A percentile compares a stretch with the other conserved stretches of the same genome.
Evolutionary conservation across 2,329 filamentous ascomycete species (phyloP).

Genomic region (Stagonosporopsis tanaceti): DNA sequence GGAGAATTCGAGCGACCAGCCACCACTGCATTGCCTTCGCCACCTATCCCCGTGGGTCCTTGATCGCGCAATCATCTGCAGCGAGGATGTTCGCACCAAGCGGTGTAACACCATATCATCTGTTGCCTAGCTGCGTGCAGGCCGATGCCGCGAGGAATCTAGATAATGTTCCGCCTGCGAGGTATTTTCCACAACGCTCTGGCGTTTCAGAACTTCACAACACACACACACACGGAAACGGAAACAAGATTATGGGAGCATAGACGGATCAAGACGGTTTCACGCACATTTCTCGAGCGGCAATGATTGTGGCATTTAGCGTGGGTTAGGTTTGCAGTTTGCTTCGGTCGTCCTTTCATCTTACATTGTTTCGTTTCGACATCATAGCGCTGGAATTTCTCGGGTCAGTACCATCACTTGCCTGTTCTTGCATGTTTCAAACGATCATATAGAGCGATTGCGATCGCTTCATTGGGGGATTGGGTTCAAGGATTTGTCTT

Average conservation of each 20-base stretch:
- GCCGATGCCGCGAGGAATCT: slow-evolving; percentile 41
- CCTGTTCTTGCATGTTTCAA: slow-evolving; percentile 32
- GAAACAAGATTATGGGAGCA: slow-evolving; percentile 30
- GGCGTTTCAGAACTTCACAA: slow-evolving; percentile 14
- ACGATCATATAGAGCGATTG: slow-evolving; percentile 31
- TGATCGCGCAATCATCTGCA: slow-evolving; percentile 9
- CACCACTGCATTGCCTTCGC: slow-evolving; percentile 28
- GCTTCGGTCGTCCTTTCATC: slow-evolving; percentile 30
- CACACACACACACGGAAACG: slow-evolving; percentile 28
- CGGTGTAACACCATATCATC: slow-evolving; percentile 2
- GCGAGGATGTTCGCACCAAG: neutral
- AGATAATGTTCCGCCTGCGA: slow-evolving; percentile 13
- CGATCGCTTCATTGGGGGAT: slow-evolving; percentile 31
- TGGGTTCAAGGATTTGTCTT: slow-evolving; percentile 5
- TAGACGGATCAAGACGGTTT: slow-evolving; percentile 22
- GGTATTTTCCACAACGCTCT: slow-evolving; percentile 5
- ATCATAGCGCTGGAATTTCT: slow-evolving; percentile 40
- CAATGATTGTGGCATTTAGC: slow-evolving; percentile 52
- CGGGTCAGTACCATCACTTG: slow-evolving; percentile 29
- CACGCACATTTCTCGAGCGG: slow-evolving; percentile 31
- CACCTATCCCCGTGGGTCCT: slow-evolving; percentile 27
- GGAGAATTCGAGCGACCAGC: slow-evolving; percentile 36
- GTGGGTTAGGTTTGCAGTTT: slow-evolving; percentile 38
- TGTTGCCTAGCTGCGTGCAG: slow-evolving; percentile 29
- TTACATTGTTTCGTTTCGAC: slow-evolving; percentile 29